Base-by-base conservation (phyloP, 208 protist species). In the Trichomonas vaginalis region DNA sequence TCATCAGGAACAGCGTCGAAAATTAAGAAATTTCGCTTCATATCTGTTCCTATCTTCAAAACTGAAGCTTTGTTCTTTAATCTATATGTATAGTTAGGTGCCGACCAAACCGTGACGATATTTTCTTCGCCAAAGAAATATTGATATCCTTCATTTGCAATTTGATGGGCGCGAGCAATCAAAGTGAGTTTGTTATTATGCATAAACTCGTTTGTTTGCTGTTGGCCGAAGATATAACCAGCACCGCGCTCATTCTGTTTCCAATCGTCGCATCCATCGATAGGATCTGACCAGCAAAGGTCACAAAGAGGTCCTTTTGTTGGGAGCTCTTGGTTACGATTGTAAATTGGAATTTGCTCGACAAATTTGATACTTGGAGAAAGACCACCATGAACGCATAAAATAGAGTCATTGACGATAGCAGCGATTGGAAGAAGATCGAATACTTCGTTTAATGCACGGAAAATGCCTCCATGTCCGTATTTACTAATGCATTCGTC, bases 31-130 rank as follows among this genome's bases (percentile, higher is more conserved):
- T 96, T 95, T 86, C 95, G 95, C 82, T 98, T 98, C n/a, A 99
- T 97, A 96, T 99, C 97, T 97, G 99, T 98, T 96, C 99, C 98
- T 46, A 99, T 97, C 51, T 99, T 98, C 49, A 99, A 97, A 95
- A 99, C 99, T 0, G 98, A 98, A 0, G 99, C 99, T 4, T 99
- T 98, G 97, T 99, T 99, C 51, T 98, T 98, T 97, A 98, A 99
- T 56, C 98, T 96, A 97, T 99, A 99, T 97, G 98, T 99, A 97
- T 99, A 99, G 97, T 99, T 99, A 27, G 98, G 98, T 61, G 98
- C 98, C 17, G 98, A 99, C 98, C 98, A 99, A 35, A 99, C 98
- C 0, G 98, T 99, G 79, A 98, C 98, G 17, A 98, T 97, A 2
- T 97, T 98, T 61, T 99, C 98, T 95, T 97, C 96, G 95, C 98